Evolutionary conservation across 306 rosid species (phyloP).

Genomic region (Dryas octopetala): DNA sequence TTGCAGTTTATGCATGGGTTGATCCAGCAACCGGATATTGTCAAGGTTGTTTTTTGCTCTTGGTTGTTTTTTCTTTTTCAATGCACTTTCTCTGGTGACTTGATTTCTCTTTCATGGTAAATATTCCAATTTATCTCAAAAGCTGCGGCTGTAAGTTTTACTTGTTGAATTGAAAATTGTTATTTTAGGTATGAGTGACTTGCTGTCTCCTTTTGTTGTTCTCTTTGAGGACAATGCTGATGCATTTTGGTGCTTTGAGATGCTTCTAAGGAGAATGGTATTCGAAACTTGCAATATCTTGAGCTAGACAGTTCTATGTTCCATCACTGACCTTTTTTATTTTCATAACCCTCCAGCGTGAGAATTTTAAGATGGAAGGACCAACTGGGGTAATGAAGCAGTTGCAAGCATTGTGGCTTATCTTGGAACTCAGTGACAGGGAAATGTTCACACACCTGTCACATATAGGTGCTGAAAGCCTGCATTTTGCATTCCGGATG

Average conservation of each 20-base stretch:
- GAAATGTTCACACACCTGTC: conserved; percentile 80
- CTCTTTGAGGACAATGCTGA: conserved; percentile 95
- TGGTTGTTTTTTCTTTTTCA: conserved; percentile 8
- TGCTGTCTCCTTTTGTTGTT: conserved; percentile 94
- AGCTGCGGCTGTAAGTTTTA: not conserved
- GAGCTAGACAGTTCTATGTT: conserved; percentile 21
- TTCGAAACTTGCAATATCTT: conserved; percentile 36
- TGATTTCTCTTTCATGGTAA: not conserved
- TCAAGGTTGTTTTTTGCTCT: conserved; percentile 59
- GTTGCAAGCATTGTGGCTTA: conserved; percentile 72
- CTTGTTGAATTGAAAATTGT: conserved; percentile 23
- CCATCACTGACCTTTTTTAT: conserved; percentile 34
- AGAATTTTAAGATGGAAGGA: conserved; percentile 94
- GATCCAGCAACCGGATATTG: conserved; percentile 98
- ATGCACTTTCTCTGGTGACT: not conserved
- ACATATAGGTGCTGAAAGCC: conserved; percentile 91
- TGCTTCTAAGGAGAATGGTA: conserved; percentile 99
- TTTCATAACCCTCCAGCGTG: conserved; percentile 52
- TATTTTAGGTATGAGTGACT: conserved; percentile 90
- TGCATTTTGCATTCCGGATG: conserved; percentile 96
- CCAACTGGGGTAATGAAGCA: conserved; percentile 95
- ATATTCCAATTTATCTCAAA: too few species aligned
- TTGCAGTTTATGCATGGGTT: conserved; percentile 97
- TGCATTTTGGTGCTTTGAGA: conserved; percentile 99
- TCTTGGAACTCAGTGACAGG: conserved; percentile 74